These are phyloP conservation scores for Gypsophila paniculata DNA, from an alignment of 179 eudicot genomes.

Conservation along the genomic window DNA sequence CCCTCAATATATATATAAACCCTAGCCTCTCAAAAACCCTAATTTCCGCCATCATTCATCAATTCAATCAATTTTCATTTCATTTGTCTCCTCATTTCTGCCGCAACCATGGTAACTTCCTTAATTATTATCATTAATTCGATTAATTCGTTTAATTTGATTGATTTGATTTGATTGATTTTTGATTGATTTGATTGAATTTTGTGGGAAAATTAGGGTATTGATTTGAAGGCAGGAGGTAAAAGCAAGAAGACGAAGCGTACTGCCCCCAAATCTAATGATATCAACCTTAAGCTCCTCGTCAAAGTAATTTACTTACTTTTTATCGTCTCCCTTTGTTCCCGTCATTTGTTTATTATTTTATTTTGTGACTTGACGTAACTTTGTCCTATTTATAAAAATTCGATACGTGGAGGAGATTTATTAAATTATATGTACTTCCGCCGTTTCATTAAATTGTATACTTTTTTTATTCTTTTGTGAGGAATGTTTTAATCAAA, in stretches of 20 bases:
- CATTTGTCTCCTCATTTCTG: neutral
- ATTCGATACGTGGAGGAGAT: no score
- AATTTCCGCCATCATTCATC: neutral
- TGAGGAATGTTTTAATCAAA: no score
- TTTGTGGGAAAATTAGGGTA: conserved; percentile 36
- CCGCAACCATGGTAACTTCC: conserved; percentile 34
- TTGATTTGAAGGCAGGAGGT: conserved; percentile 66
- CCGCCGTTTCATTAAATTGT: no score
- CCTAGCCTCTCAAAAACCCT: conserved; percentile 19
- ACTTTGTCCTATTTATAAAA: no score
- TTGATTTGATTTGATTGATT: neutral
- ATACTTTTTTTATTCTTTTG: no score
- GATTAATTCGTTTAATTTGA: neutral
- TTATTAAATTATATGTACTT: no score
- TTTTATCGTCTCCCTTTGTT: no score
- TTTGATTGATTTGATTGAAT: neutral
- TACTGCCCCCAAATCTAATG: conserved; percentile 56
- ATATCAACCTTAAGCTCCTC: conserved; percentile 60
- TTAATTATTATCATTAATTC: neutral
- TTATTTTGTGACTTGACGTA: no score
- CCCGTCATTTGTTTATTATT: no score
- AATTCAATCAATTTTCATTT: neutral
- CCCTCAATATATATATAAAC: conserved; percentile 3
- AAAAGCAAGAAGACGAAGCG: conserved; percentile 58
- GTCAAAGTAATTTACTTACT: conserved; percentile 46